These are phyloP conservation scores for Plantago lanceolata DNA, from an alignment of 305 asterid species.

Conservation along the genomic window DNA sequence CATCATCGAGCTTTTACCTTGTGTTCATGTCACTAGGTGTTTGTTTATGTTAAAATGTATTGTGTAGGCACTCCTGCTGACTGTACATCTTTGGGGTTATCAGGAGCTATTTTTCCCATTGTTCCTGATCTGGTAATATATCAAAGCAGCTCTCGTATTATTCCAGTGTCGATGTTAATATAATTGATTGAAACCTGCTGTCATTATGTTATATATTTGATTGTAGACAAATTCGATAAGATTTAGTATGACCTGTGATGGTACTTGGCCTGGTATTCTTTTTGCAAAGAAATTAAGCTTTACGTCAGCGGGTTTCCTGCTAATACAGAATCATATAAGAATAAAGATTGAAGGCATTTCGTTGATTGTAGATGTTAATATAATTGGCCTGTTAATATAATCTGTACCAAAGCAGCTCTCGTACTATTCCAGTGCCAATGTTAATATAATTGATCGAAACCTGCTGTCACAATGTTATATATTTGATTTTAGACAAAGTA, in stretches of 20 bases:
- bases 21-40: neutral
- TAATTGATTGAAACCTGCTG: neutral
- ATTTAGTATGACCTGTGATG: neutral
- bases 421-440: neutral
- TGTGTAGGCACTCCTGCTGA: slow-evolving; percentile 81
- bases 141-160: too few relatives aligned
- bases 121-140: slow-evolving; percentile 76
- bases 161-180: neutral
- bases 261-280: neutral
- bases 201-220: neutral
- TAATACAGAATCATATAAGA: too few relatives aligned
- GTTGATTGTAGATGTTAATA: too few relatives aligned
- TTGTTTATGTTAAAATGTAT: neutral
- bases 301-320: neutral
- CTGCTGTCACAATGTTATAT: neutral
- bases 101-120: slow-evolving; percentile 54
- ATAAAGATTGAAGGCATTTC: too few relatives aligned
- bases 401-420: too few relatives aligned
- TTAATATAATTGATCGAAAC: too few relatives aligned
- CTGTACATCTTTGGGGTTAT: slow-evolving; percentile 75
- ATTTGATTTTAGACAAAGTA: neutral
- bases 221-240: neutral
- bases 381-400: too few relatives aligned
- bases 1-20: slow-evolving; percentile 1
- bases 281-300: neutral